Percentiles rank a stretch among this genome's conserved stretches.
phyloP scores from a whole-genome alignment of 192 early-diverging fungal species.

The Umbelopsis ramanniana region DNA sequence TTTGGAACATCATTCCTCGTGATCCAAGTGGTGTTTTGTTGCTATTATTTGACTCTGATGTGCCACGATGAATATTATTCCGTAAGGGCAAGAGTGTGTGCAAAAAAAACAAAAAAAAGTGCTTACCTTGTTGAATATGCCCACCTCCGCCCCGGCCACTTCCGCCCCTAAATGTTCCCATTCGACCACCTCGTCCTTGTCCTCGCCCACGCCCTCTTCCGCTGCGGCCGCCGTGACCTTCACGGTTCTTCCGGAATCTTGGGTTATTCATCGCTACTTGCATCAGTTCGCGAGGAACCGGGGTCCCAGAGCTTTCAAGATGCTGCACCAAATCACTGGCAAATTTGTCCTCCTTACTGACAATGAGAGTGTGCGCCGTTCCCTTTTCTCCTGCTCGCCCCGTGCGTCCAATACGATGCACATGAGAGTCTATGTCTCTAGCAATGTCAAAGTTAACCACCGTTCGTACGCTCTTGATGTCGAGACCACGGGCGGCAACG shows the following conservation, averaged over 20 bases:
- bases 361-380: conserved; percentile 65
- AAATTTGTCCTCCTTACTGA: conserved; percentile 65
- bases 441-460: conserved; percentile 86
- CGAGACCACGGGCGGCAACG: conserved; percentile 79
- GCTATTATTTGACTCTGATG: conserved; percentile 15
- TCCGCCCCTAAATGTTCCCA: conserved; percentile 29
- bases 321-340: conserved; percentile 67
- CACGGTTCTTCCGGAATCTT: conserved; percentile 57
- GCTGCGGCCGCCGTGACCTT: conserved; percentile 37
- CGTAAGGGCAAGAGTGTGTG: conserved; percentile 31
- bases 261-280: conserved; percentile 60
- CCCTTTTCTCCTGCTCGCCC: conserved; percentile 75
- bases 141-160: conserved; percentile 42
- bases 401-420: conserved; percentile 77
- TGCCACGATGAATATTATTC: conserved; percentile 12
- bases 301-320: conserved; percentile 57
- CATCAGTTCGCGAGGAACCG: conserved; percentile 51
- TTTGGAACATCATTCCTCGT: conserved; percentile 35
- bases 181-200: conserved; percentile 41
- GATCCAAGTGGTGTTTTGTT: conserved; percentile 26
- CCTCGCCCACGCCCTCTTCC: conserved; percentile 55
- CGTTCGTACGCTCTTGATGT: conserved; percentile 73
- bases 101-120: conserved; percentile 2
- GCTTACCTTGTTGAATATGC: conserved; percentile 39
- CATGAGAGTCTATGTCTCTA: conserved; percentile 83